Evolutionary conservation across 169 alveolate genomes (phyloP).

Genomic region (Babesia bovis): DNA sequence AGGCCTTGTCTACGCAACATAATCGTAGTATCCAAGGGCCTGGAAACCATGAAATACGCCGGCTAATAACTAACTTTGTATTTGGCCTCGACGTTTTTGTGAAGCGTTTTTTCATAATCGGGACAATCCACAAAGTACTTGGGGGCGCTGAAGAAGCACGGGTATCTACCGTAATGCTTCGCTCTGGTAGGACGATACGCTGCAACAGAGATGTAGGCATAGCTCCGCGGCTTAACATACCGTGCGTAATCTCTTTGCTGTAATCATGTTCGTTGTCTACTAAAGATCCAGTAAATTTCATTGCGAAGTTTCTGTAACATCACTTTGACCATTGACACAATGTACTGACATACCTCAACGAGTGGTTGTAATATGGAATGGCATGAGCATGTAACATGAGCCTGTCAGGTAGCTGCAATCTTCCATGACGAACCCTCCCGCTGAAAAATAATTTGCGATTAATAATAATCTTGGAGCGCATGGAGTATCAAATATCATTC

Average conservation of each 20-base stretch:
- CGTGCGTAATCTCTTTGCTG: constrained; percentile 63
- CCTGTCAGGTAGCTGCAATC: constrained; percentile 66
- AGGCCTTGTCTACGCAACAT: neutral
- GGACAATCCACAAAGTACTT: constrained; percentile 74
- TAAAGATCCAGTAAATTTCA: constrained; percentile 67
- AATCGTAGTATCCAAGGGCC: constrained; percentile 62
- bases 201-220: neutral
- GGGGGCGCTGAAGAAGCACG: constrained; percentile 74
- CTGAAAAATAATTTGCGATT: constrained; percentile 5
- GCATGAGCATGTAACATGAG: constrained; percentile 75
- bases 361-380: constrained; percentile 72
- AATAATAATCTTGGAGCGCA: neutral
- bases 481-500: too few relatives aligned
- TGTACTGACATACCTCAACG: constrained; percentile 37
- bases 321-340: neutral
- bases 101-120: constrained; percentile 68
- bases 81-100: constrained; percentile 71
- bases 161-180: constrained; percentile 75
- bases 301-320: constrained; percentile 69
- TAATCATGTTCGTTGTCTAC: constrained; percentile 81
- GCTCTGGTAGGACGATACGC: constrained; percentile 71
- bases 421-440: constrained; percentile 55
- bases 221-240: neutral
- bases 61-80: constrained; percentile 45
- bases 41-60: neutral